Evolutionary conservation across 192 early-diverging fungal species (phyloP).

Genomic region (Umbelopsis vinacea): DNA sequence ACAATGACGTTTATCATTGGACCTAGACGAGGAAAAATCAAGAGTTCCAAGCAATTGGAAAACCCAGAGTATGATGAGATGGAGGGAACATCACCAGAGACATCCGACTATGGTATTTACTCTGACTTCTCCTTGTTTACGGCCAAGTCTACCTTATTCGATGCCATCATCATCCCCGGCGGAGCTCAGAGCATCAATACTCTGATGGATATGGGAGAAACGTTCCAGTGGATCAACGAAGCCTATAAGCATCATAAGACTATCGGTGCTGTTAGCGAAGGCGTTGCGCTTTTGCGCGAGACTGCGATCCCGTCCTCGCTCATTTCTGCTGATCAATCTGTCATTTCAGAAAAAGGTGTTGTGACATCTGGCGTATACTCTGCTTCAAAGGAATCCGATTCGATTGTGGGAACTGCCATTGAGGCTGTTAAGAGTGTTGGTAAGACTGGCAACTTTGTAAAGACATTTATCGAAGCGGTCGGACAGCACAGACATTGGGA

Average conservation of each 20-base stretch:
- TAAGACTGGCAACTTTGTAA: background rate
- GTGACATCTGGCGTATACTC: background rate
- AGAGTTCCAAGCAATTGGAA: background rate
- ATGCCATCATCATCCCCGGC: background rate
- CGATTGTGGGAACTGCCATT: background rate
- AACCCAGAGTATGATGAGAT: background rate
- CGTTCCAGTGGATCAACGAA: constrained; percentile 25
- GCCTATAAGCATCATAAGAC: constrained; percentile 32
- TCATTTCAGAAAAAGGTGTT: background rate
- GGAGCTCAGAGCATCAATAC: background rate
- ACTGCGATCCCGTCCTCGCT: background rate
- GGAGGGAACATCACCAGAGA: background rate
- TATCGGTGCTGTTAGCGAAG: constrained; percentile 30
- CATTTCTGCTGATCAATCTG: background rate
- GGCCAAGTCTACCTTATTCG: background rate
- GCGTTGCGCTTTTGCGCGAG: background rate
- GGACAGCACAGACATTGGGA: constrained; percentile 7
- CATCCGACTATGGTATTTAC: background rate
- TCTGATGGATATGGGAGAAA: background rate
- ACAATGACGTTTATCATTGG: constrained; percentile 8
- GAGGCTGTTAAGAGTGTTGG: constrained; percentile 9
- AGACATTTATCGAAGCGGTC: constrained; percentile 1
- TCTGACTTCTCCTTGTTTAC: constrained; percentile 5
- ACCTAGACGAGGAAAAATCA: background rate
- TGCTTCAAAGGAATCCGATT: background rate